phyloP scores from a whole-genome alignment of 805 yeast genomes.

The Candida sakaeoensis region DNA sequence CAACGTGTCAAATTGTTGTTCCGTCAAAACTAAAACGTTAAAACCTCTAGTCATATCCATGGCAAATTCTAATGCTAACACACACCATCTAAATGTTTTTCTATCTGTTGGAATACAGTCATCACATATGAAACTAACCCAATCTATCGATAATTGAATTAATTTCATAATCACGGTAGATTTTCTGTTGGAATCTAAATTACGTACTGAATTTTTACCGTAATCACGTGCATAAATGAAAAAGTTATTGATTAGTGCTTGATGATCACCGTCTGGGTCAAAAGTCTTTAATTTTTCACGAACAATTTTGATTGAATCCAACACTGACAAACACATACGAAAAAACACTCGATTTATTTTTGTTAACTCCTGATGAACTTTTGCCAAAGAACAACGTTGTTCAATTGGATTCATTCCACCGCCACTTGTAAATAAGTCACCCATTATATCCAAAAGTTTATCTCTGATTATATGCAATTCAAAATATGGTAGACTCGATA shows the following conservation, averaged over 20 bases:
- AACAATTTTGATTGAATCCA: slow-evolving; percentile 55
- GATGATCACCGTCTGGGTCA: slow-evolving; percentile 52
- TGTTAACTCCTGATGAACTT: slow-evolving; percentile 69
- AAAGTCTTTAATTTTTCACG: slow-evolving; percentile 53
- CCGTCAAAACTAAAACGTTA: slow-evolving; percentile 75
- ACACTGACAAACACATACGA: slow-evolving; percentile 59
- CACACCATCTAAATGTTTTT: slow-evolving; percentile 94
- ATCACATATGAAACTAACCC: slow-evolving; percentile 91
- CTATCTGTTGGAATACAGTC: slow-evolving; percentile 92
- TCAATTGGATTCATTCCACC: slow-evolving; percentile 45
- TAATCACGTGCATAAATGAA: slow-evolving; percentile 79
- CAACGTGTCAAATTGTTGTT: slow-evolving; percentile 68
- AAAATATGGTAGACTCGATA: slow-evolving; percentile 65
- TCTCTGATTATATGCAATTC: slow-evolving; percentile 53
- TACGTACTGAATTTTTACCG: slow-evolving; percentile 66
- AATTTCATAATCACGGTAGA: slow-evolving; percentile 67
- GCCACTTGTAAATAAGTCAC: slow-evolving; percentile 44
- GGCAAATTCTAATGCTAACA: slow-evolving; percentile 90
- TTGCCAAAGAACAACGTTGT: slow-evolving; percentile 65
- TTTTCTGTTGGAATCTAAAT: slow-evolving; percentile 61
- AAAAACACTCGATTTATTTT: slow-evolving; percentile 64
- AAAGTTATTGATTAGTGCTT: slow-evolving; percentile 70
- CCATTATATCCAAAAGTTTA: slow-evolving; percentile 54
- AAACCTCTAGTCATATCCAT: slow-evolving; percentile 92
- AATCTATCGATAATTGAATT: slow-evolving; percentile 73